Percentiles rank a stretch among this genome's conserved stretches.
Conservation (phyloP, 345 rosid genomes). For the Alliaria petiolata region DNA sequence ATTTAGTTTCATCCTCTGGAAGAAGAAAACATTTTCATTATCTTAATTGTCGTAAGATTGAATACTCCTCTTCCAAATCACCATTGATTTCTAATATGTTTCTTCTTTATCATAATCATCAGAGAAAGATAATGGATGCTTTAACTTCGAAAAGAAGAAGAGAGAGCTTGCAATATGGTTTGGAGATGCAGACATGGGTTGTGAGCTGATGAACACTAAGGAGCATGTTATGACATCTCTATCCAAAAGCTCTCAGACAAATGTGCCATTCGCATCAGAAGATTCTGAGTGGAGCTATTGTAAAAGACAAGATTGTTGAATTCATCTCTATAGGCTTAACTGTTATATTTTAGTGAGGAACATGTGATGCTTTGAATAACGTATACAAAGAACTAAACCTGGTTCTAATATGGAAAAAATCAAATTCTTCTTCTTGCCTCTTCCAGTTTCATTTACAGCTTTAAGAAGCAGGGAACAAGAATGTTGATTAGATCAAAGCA, state of each 20-base stretch:
- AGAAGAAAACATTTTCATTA: background rate
- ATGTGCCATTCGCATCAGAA: constrained; percentile 17
- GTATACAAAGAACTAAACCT: background rate
- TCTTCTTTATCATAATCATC: constrained; percentile 12
- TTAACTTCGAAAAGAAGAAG: constrained; percentile 54
- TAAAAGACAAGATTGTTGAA: constrained; percentile 21
- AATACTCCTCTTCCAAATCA: background rate
- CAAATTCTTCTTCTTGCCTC: background rate
- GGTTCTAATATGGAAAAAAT: background rate
- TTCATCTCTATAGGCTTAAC: background rate
- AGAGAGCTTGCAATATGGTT: constrained; percentile 63
- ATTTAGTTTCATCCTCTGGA: background rate
- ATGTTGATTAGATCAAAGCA: constrained; percentile 1
- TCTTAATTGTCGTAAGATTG: background rate
- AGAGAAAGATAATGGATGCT: constrained; percentile 66
- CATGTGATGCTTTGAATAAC: background rate
- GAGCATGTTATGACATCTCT: constrained; percentile 5
- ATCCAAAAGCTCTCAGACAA: constrained; percentile 20
- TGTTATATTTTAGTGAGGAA: background rate
- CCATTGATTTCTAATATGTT: constrained; percentile 1
- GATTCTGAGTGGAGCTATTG: constrained; percentile 71
- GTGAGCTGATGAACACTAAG: constrained; percentile 20
- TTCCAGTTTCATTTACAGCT: background rate
- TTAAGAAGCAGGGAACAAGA: background rate
- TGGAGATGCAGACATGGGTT: constrained; percentile 52